These are phyloP conservation scores for Delitschia confertaspora DNA, from an alignment of 495 filamentous ascomycete genomes.

Conservation along the genomic window DNA sequence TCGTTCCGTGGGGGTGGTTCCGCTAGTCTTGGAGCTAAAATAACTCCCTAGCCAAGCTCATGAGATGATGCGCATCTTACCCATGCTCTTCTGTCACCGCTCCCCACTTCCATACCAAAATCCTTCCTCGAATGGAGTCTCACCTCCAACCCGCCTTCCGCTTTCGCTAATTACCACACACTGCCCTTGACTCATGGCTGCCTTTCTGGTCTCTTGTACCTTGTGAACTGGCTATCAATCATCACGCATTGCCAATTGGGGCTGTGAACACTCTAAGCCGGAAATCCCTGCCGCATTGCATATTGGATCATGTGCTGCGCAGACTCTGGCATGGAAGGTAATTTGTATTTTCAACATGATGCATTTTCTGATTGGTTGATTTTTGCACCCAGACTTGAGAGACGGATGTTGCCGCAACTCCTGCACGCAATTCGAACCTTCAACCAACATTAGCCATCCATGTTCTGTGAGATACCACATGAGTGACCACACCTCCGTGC, in stretches of 20 bases:
- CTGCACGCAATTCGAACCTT: not conserved
- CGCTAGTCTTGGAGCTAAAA: not conserved
- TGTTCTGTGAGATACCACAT: not conserved
- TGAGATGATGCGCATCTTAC: constrained; percentile 20
- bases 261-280: not conserved
- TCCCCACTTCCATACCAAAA: not conserved
- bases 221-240: no score
- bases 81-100: not conserved
- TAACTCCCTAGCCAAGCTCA: not conserved
- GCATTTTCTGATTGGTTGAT: constrained; percentile 14
- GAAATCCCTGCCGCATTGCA: constrained; percentile 24
- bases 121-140: not conserved
- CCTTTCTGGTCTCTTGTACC: not conserved
- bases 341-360: not conserved
- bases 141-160: constrained; percentile 5
- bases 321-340: not conserved
- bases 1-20: constrained; percentile 20
- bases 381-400: not conserved
- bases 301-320: constrained; percentile 21
- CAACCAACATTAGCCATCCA: not conserved
- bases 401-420: not conserved
- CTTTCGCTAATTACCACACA: not conserved
- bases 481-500: not conserved
- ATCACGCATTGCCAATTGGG: not conserved
- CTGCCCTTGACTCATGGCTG: not conserved